Conservation (phyloP, 345 rosid species). For the Syzygium aromaticum region DNA sequence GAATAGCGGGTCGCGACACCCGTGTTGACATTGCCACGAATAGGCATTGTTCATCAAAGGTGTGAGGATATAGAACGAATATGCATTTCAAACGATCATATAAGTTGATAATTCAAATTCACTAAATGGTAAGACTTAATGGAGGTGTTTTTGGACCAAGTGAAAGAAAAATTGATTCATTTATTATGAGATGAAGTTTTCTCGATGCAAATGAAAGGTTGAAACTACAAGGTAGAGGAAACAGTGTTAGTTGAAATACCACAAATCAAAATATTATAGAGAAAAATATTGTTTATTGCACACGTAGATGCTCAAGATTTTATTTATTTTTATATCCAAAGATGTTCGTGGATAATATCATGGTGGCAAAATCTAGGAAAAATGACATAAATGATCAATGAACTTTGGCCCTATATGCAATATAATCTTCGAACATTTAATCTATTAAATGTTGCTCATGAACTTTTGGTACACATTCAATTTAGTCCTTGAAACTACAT, state of each 20-base stretch:
- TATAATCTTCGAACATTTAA: no score
- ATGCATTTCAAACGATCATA: background rate
- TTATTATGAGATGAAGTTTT: background rate
- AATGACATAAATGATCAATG: no score
- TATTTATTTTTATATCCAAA: background rate
- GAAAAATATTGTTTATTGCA: background rate
- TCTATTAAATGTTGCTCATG: no score
- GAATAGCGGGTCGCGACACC: no score
- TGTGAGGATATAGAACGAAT: background rate
- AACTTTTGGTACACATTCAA: no score
- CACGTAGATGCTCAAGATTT: rapidly evolving
- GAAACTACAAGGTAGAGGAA: background rate
- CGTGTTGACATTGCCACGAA: background rate
- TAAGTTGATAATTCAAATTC: background rate
- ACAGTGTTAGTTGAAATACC: no score
- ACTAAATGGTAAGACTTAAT: background rate
- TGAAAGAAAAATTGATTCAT: rapidly evolving
- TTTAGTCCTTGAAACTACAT: no score
- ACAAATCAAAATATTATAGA: rapidly evolving
- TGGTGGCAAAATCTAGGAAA: background rate
- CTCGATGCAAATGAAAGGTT: background rate
- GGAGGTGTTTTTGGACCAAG: background rate
- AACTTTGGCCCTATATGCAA: no score
- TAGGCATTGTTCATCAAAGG: background rate
- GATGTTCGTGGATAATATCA: background rate